phyloP scores from a whole-genome alignment of 75 land plant genomes.

The Gnetum montanum region DNA sequence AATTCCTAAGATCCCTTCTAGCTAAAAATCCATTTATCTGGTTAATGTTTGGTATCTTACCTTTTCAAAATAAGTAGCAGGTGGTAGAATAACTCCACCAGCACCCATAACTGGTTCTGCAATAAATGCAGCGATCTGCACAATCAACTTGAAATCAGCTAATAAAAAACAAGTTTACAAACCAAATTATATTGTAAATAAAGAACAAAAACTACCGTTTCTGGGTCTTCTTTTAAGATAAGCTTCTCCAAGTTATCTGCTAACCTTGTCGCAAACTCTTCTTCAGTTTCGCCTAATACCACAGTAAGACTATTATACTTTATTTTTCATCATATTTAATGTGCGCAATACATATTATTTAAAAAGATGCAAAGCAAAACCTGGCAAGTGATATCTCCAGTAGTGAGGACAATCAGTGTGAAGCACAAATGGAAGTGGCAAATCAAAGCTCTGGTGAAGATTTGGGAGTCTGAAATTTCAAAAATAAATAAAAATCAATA shows the following conservation, averaged over 20 bases:
- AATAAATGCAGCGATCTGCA: slow-evolving; percentile 98
- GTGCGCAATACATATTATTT: not conserved
- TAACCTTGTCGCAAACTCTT: slow-evolving; percentile 86
- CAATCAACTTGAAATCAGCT: slow-evolving; percentile 4
- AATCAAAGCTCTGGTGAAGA: slow-evolving; percentile 87
- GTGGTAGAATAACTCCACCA: slow-evolving; percentile 96
- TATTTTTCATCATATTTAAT: no score
- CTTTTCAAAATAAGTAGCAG: slow-evolving; percentile 93
- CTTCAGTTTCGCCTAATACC: slow-evolving; percentile 97
- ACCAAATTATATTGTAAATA: not conserved
- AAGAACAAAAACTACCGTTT: slow-evolving; percentile 49
- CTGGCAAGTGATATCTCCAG: slow-evolving; percentile 91
- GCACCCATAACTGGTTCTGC: slow-evolving; percentile 99
- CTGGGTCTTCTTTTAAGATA: slow-evolving; percentile 92
- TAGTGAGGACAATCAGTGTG: slow-evolving; percentile 99
- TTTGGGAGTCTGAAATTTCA: slow-evolving; percentile 51
- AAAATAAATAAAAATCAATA: not conserved
- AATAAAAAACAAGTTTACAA: not conserved
- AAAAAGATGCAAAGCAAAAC: slow-evolving; percentile 18
- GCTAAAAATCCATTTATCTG: not conserved
- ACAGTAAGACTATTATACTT: slow-evolving; percentile 1
- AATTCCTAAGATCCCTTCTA: slow-evolving; percentile 2
- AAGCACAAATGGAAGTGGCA: slow-evolving; percentile 84
- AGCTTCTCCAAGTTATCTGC: slow-evolving; percentile 90
- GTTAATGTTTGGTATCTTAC: slow-evolving; percentile 24